These are phyloP conservation scores for Colletotrichum simmondsii DNA, from an alignment of 2,329 filamentous ascomycete species.

Conservation along the genomic window DNA sequence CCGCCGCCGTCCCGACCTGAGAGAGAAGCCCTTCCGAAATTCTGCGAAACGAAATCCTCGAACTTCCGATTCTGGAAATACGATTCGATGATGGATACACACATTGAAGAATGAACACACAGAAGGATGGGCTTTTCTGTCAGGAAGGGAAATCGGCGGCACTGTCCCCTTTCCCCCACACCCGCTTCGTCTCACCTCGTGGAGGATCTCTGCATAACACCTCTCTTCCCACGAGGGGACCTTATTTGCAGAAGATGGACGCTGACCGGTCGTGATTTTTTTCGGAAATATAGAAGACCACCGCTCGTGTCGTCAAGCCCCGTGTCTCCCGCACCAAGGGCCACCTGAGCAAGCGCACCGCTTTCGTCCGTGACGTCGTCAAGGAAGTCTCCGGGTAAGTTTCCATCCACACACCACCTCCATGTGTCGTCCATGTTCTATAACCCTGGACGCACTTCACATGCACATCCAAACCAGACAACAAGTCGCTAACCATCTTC, in stretches of 20 bases:
- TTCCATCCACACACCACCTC: background rate
- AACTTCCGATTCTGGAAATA: background rate
- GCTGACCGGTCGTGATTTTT: constrained; percentile 58
- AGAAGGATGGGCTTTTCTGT: background rate
- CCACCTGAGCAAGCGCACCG: constrained; percentile 94
- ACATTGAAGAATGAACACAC: background rate
- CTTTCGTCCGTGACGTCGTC: constrained; percentile 96
- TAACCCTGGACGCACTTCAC: background rate
- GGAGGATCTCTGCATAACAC: constrained; percentile 73
- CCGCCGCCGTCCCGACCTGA: constrained; percentile 12
- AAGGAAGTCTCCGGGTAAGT: constrained; percentile 97
- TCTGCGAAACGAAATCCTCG: constrained; percentile 7
- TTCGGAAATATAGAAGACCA: constrained; percentile 77
- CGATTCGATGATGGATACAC: background rate
- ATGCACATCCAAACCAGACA: background rate
- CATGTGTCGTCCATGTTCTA: background rate
- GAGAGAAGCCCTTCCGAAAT: background rate
- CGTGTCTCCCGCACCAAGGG: constrained; percentile 91
- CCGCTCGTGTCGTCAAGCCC: constrained; percentile 79
- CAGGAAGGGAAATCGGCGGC: background rate
- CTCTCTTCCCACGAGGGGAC: constrained; percentile 42
- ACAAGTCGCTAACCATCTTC: constrained; percentile 41
- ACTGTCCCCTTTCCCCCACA: background rate
- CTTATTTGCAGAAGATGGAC: constrained; percentile 69
- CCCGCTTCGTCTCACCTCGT: constrained; percentile 72